Percentiles rank a stretch among this genome's conserved stretches.
Conservation (phyloP, 805 yeast species). For the Saccharomyces mikatae region DNA sequence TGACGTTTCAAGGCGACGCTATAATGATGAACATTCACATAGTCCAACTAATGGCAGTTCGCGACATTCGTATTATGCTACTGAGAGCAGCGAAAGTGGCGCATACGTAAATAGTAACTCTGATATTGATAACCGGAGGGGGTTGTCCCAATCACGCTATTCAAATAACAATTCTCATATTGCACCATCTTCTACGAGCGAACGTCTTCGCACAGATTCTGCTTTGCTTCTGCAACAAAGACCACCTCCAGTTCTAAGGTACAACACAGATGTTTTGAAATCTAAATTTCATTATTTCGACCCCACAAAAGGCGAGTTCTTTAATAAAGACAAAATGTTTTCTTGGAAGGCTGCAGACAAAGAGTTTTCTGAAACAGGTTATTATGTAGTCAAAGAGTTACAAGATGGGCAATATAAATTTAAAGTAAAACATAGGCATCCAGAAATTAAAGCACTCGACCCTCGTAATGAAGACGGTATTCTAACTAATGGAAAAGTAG, state of each 20-base stretch:
- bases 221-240: conserved; percentile 3
- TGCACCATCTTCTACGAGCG: neutral
- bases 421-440: conserved; percentile 15
- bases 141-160: neutral
- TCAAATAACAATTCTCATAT: neutral
- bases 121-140: neutral
- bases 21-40: neutral
- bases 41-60: neutral
- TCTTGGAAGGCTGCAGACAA: conserved; percentile 18
- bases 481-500: neutral
- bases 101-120: neutral
- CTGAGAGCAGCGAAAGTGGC: neutral
- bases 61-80: neutral
- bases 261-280: conserved; percentile 16
- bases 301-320: conserved; percentile 13
- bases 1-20: neutral
- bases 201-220: neutral
- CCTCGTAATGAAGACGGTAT: conserved; percentile 15
- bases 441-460: conserved; percentile 15
- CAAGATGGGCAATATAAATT: conserved; percentile 11
- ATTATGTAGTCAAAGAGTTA: conserved; percentile 14
- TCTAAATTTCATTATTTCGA: conserved; percentile 28
- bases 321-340: conserved; percentile 18
- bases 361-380: conserved; percentile 22
- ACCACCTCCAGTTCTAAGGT: conserved; percentile 18